Evolutionary conservation across 2,329 filamentous ascomycete genomes (phyloP).

Genomic region (Pseudocercospora fuligena): DNA sequence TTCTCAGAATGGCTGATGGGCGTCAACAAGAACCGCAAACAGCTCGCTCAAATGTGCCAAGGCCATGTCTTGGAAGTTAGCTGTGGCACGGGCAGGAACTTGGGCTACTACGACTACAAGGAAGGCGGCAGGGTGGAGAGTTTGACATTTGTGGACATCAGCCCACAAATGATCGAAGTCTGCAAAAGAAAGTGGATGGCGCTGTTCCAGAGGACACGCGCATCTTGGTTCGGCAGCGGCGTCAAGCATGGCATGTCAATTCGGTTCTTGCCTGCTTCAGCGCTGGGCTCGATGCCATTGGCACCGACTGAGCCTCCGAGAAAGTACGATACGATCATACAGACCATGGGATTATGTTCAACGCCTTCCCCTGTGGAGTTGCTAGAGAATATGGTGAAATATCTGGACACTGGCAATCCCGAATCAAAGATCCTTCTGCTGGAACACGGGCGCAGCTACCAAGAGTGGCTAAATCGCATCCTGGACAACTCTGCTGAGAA

Average conservation of each 20-base stretch:
- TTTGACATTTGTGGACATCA: conserved; percentile 54
- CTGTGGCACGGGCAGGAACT: conserved; percentile 56
- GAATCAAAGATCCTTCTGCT: conserved; percentile 54
- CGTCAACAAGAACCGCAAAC: conserved; percentile 46
- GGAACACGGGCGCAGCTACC: conserved; percentile 56
- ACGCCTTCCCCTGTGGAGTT: conserved; percentile 51
- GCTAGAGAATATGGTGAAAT: conserved; percentile 49
- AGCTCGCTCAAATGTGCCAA: conserved; percentile 46
- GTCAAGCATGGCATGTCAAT: conserved; percentile 33
- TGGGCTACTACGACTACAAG: conserved; percentile 47
- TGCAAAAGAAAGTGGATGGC: conserved; percentile 55
- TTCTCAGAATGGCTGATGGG: conserved; percentile 50
- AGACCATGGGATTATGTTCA: conserved; percentile 59
- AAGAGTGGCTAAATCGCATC: conserved; percentile 53
- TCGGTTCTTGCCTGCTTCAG: conserved; percentile 51
- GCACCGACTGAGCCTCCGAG: conserved; percentile 41
- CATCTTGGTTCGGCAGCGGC: conserved; percentile 16
- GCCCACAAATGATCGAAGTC: conserved; percentile 53
- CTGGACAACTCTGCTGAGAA: conserved; percentile 52
- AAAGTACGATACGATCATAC: conserved; percentile 56
- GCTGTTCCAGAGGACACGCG: conserved; percentile 36
- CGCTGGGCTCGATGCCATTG: conserved; percentile 48
- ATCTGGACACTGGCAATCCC: conserved; percentile 47
- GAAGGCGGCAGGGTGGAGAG: conserved; percentile 42
- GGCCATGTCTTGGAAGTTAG: conserved; percentile 57